Evolutionary conservation across 1,284 basidiomycete genomes (phyloP).

Genomic region (Irpex sp.): DNA sequence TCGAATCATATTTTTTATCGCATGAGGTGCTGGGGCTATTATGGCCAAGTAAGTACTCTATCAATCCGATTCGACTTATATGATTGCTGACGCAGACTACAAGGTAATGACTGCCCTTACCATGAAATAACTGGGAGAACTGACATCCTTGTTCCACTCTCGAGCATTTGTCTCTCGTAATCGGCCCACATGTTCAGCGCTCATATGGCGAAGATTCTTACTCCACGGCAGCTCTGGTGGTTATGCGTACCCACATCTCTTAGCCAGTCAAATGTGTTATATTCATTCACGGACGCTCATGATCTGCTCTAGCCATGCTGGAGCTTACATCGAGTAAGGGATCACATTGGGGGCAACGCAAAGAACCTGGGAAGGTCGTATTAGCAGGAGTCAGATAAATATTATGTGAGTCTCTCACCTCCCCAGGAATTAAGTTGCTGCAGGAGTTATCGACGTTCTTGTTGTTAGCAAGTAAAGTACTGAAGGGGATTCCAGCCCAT

Average conservation of each 20-base stretch:
- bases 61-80: too few relatives aligned
- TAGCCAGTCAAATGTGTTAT: not conserved
- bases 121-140: too few relatives aligned
- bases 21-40: too few relatives aligned
- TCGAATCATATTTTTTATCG: too few relatives aligned
- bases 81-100: too few relatives aligned
- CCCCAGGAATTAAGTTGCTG: conserved; percentile 66
- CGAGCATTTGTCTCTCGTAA: too few relatives aligned
- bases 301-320: not conserved
- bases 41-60: too few relatives aligned
- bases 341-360: conserved; percentile 7
- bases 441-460: conserved; percentile 65
- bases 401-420: conserved; percentile 45
- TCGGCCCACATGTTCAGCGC: too few relatives aligned
- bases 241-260: not conserved
- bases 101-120: too few relatives aligned
- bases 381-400: not conserved
- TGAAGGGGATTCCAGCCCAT: conserved; percentile 11
- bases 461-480: conserved; percentile 54
- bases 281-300: not conserved
- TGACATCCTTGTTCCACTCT: too few relatives aligned
- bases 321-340: conserved; percentile 6
- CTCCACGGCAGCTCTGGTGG: too few relatives aligned
- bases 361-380: conserved; percentile 2
- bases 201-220: too few relatives aligned